Evolutionary conservation across 768 basidiomycete genomes (phyloP).

Genomic region (Amanita jacksonii): DNA sequence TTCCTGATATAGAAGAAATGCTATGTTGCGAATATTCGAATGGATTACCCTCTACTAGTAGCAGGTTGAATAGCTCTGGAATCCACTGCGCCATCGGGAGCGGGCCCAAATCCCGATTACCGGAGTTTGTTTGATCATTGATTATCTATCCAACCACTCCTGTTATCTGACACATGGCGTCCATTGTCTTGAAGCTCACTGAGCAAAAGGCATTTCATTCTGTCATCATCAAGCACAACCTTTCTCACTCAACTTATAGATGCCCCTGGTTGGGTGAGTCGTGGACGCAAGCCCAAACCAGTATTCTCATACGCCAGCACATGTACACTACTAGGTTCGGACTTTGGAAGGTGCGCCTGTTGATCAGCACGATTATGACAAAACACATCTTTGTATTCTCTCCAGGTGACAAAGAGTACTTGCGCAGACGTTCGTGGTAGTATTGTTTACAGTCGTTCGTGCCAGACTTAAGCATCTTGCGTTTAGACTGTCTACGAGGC

Average conservation of each 20-base stretch:
- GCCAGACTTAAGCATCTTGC: neutral
- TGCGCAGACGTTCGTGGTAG: slow-evolving; percentile 47
- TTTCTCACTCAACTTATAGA: slow-evolving; percentile 26
- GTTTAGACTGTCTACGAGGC: slow-evolving; percentile 74
- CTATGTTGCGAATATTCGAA: too few relatives aligned
- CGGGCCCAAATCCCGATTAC: too few relatives aligned
- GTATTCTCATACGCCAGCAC: slow-evolving; percentile 5
- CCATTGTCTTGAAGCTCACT: slow-evolving; percentile 48
- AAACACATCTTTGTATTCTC: too few relatives aligned
- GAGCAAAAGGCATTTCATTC: slow-evolving; percentile 38
- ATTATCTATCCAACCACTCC: slow-evolving; percentile 6
- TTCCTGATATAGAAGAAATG: too few relatives aligned
- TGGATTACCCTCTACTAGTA: too few relatives aligned
- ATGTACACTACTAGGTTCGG: slow-evolving; percentile 40
- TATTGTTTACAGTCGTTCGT: neutral
- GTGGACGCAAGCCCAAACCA: neutral
- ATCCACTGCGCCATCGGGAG: too few relatives aligned
- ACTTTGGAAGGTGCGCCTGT: slow-evolving; percentile 53
- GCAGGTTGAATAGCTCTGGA: too few relatives aligned
- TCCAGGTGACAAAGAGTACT: slow-evolving; percentile 44
- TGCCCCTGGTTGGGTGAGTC: slow-evolving; percentile 62
- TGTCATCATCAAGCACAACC: neutral
- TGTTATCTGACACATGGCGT: slow-evolving; percentile 41
- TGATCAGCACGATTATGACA: slow-evolving; percentile 28
- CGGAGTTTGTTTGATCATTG: too few relatives aligned